Evolutionary conservation across 2,329 filamentous ascomycete species (phyloP).

Genomic region (Leptodontidium sp.): DNA sequence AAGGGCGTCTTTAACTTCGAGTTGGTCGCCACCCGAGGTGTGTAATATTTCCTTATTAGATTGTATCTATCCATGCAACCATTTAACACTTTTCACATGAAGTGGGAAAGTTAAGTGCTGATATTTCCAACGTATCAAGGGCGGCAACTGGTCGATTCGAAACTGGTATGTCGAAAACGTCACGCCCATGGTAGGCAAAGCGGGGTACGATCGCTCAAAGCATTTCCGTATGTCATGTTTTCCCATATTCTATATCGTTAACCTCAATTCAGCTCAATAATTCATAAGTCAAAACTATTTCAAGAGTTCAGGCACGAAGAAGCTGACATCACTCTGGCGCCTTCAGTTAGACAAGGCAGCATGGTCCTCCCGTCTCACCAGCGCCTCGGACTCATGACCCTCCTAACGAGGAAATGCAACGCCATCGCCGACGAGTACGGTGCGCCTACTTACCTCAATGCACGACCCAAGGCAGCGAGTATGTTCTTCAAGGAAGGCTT

Average conservation of each 20-base stretch:
- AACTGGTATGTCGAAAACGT: not conserved
- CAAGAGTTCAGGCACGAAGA: not conserved
- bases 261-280: too few relatives aligned
- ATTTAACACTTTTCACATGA: too few relatives aligned
- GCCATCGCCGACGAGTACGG: not conserved
- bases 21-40: not conserved
- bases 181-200: not conserved
- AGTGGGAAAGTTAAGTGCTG: too few relatives aligned
- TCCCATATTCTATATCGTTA: too few relatives aligned
- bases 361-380: constrained; percentile 1
- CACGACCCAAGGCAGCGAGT: not conserved
- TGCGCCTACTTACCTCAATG: not conserved
- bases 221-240: not conserved
- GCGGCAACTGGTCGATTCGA: not conserved
- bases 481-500: not conserved
- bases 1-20: not conserved
- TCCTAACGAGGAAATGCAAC: not conserved
- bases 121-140: not conserved
- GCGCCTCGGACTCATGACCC: not conserved
- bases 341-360: not conserved
- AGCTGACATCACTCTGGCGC: not conserved
- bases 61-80: too few relatives aligned
- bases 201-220: not conserved
- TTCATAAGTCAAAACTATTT: too few relatives aligned
- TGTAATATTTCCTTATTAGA: not conserved